phyloP scores from a whole-genome alignment of 305 asterid genomes.

The Coffea humblotiana region DNA sequence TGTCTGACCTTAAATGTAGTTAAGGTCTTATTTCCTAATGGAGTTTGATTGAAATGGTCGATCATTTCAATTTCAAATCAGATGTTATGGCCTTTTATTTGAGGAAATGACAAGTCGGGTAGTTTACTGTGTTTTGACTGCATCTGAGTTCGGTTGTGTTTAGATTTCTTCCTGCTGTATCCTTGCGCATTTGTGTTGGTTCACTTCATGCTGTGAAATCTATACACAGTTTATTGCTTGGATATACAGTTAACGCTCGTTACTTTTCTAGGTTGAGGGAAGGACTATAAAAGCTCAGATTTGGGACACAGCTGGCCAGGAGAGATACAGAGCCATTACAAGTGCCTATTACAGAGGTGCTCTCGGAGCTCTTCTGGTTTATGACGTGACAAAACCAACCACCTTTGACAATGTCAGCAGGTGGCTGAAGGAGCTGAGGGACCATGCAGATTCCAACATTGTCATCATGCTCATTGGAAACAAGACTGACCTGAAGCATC shows the following conservation, averaged over 20 bases:
- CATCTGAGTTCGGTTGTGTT: neutral
- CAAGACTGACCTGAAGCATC: slow-evolving; percentile 69
- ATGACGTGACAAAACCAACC: slow-evolving; percentile 69
- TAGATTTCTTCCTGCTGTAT: neutral
- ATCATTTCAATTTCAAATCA: neutral
- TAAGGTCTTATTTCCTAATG: neutral
- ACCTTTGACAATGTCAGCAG: slow-evolving; percentile 66
- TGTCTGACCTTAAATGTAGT: neutral
- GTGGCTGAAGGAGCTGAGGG: slow-evolving; percentile 81
- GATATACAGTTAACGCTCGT: neutral
- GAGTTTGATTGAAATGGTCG: neutral
- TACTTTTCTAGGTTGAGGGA: slow-evolving; percentile 54
- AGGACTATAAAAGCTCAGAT: slow-evolving; percentile 71
- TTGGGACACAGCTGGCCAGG: slow-evolving; percentile 91
- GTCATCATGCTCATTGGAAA: slow-evolving; percentile 75
- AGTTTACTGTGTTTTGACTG: neutral
- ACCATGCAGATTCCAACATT: slow-evolving; percentile 71
- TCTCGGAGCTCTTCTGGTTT: slow-evolving; percentile 75
- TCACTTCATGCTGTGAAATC: neutral
- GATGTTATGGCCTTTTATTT: neutral
- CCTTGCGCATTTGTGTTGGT: neutral
- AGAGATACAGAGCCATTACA: slow-evolving; percentile 74
- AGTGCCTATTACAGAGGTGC: slow-evolving; percentile 80
- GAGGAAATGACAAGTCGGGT: neutral
- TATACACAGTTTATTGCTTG: neutral